Conservation (phyloP, 495 filamentous ascomycete genomes). For the Saxophila tyrrhenica region DNA sequence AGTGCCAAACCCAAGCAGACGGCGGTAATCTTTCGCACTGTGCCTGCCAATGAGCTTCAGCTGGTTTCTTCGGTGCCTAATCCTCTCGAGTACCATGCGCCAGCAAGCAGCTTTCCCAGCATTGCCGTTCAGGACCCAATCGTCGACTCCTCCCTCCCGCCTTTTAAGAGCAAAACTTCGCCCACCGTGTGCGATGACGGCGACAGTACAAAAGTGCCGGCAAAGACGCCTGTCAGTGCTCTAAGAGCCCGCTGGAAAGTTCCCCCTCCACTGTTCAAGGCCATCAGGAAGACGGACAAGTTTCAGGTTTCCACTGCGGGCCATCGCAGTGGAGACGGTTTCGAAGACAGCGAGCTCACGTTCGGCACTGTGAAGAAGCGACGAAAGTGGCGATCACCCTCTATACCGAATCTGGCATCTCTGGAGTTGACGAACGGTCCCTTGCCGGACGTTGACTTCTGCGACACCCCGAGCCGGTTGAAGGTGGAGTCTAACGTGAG, state of each 20-base stretch:
- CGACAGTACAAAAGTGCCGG: background rate
- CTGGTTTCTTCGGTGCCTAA: background rate
- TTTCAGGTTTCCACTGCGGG: background rate
- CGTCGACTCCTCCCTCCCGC: background rate
- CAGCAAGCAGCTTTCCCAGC: background rate
- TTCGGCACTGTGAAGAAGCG: background rate
- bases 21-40: background rate
- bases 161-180: background rate
- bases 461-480: background rate
- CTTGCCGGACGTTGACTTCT: conserved; percentile 11
- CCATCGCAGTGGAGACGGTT: conserved; percentile 11
- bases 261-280: background rate
- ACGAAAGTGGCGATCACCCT: background rate
- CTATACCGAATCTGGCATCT: background rate
- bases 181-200: background rate
- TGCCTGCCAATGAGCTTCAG: conserved; percentile 11
- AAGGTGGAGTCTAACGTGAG: background rate
- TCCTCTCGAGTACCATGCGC: background rate
- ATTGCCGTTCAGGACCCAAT: conserved; percentile 3
- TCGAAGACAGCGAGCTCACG: conserved; percentile 9
- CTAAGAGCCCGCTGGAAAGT: background rate
- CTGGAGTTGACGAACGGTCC: conserved; percentile 13
- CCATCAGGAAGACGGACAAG: background rate
- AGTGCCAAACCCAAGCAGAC: background rate
- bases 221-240: background rate